Evolutionary conservation across 2,329 filamentous ascomycete genomes (phyloP), one percentile per base, ranked within the genome.

Genomic region (Orbilia blumenaviensis): DNA sequence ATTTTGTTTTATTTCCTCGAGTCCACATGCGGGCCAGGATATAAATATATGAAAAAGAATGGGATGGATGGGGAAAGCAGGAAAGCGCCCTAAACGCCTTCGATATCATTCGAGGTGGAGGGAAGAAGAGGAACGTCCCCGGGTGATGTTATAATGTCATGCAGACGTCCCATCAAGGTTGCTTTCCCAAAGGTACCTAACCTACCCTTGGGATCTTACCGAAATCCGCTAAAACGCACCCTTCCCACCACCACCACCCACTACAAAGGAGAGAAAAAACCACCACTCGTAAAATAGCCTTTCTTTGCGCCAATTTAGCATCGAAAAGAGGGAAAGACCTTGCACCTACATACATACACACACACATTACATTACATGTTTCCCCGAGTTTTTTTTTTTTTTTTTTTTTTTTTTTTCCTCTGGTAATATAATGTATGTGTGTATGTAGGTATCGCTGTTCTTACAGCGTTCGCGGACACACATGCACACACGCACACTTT

Each of bases 161-260:
- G 64, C 72, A 76, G 72, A 69, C 60, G 64, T 68, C 63, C 66
- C 64, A 76, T 76, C 72, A 68, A 76, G 64, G 72, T 76, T 69
- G 48, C 72, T 52, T 38, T 66, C 72, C 48, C 64, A 76, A 64
- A 67, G 63, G 50, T 62, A 62, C 44, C 27, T 62, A 74, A 62
- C 44, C 27, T 62, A 74, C 62, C 52, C 63, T 68, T 68, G 56
- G 71, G 71, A 64, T 64, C 64, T 76, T 76, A 64, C 72, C 72
- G 64, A 76, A 76, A 76, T 34, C 72, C 60, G 72, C 72, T 76
- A 76, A 76, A 66, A 60, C 64, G 72, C 25, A 68, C 71, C 56
- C 46, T 58, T 58, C 64, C 71, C 62, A 63, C 61, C 41, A 52
- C 41, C 42, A 36, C 14, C 42, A 60, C 42, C 16, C 5, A 38